Evolutionary conservation across 257 asterid genomes (phyloP), one percentile per base, ranked within the genome.

Genomic region (Scutellaria barbata): DNA sequence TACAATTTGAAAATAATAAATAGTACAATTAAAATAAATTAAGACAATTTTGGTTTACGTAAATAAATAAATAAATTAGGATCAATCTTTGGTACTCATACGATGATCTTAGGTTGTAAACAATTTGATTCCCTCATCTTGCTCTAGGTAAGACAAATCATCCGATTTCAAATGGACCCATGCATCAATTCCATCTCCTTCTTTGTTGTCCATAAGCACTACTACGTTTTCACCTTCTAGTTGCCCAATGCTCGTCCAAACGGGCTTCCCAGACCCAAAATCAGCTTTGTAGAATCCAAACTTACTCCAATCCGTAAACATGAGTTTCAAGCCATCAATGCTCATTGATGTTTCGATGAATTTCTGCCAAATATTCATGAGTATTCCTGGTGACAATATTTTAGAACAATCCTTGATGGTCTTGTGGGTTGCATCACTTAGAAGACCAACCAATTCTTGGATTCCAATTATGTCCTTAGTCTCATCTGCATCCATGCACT

Each of bases 241-340:
- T 9, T 25, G 13, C 10, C 17, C 76, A 40, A 42, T 48, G 4
- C 76, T 67, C 0, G 65, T 63, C 74, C 73, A 46, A 10, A n/a
- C 30, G 0, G 79, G 83, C 14, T 71, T 74, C 12, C 81, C 79
- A 79, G 77, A 78, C 13, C 84, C 84, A 56, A 82, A 81, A 63
- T 81, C 86, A 12, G 63, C 79, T 30, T 76, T 81, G 54, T 81
- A 75, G 50, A 66, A 14, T 3, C 76, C 68, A 10, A 75, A 60
- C 46, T 67, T 73, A 39, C 75, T 78, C 79, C 74, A 74, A 64
- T 82, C 74, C 43, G 72, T 55, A 48, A 75, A 71, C 4, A 16
- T 1, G 2, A 22, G 14, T 2, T 77, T 70, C 55, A 55, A 10
- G 10, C 47, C 70, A 12, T 57, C n/a, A 11, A 9, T 35, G 3